Base-by-base conservation (phyloP, 257 asterid genomes). In the Fraxinus anomala region DNA sequence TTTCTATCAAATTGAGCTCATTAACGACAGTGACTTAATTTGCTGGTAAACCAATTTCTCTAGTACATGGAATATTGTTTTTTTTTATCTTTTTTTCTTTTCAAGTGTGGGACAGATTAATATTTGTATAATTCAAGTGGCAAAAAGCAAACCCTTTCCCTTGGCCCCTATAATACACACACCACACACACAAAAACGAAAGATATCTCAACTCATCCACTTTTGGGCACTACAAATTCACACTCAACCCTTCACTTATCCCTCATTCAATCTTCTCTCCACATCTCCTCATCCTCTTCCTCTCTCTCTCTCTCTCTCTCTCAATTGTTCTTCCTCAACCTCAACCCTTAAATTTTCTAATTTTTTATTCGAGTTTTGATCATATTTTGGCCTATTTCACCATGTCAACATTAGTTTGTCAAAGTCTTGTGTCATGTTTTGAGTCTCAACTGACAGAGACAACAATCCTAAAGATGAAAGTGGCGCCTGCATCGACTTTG, bases 191-290 rank as follows among this genome's bases (percentile, higher is more conserved):
- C 51, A 59, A 6, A n/a, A 2, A 24, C 34, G 11, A 23, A 61
- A 61, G 14, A 61, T 26, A 23, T 59, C 63, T 75, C 71, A 40
- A 13, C 1, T 30, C 77, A 68, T 24, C 79, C 42, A 82, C 76
- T 85, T 84, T 80, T 80, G 74, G 68, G 87, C 87, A 79, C 90
- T 89, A 88, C 84, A 89, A 89, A 89, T 88, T 37, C 82, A 36
- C 85, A 37, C 74, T 83, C 86, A 76, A 70, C 82, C 83, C 79
- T 49, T 86, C 86, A 72, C 80, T 75, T 72, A 24, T 73, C 79
- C 84, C 74, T 85, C 89, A 56, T 82, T 86, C 92, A 73, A 47
- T 82, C 68, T 69, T 47, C 23, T 49, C 70, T 70, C 16, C 49
- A 63, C 76, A 69, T 61, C 76, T 54, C 73, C 63, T 33, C 80